Base-by-base conservation (phyloP, 1,139 yeast species). In the Blastobotrys serpentis region DNA sequence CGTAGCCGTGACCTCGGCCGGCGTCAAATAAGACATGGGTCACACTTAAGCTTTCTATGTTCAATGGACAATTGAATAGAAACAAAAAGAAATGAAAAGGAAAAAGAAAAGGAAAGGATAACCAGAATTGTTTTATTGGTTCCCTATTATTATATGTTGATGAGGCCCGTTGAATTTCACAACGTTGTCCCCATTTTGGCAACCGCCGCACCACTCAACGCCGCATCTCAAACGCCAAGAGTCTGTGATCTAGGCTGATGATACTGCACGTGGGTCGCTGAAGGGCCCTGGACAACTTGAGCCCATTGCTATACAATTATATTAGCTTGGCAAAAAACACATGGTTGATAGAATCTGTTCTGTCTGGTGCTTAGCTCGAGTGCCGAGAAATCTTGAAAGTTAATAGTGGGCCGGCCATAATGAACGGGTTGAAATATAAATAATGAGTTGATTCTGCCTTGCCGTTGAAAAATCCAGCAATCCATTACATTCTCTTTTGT, bases 271-370 rank as follows among this genome's bases (percentile, higher is more conserved):
- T 29, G 32, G 32, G 32, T 29, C 4, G 13, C n/a, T 29, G 32
- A 14, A 29, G 13, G n/a, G 32, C 13, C 4, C 32, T 29, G 13
- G 13, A 29, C n/a, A 4, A 7, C 14, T 29, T 11, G 13, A 29
- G 32, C 4, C n/a, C 13, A 11, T 29, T 7, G 14, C n/a, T 14
- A 10, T 10, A 14, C 14, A 14, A 7, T 29, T 10, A 29, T 29
- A 18, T 14, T 18, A 2, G 7, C 40, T 36, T 36, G 40, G 40
- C 40, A 19, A 36, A 36, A 36, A 36, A 19, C 40, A 36, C 40
- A 36, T 36, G 40, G 40, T 18, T 4, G 23, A n/a, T 4, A n/a
- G 7, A 17, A 8, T 36, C n/a, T 8, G 3, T 17, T 25, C 16
- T 6, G 8, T 19, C 22, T 11, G 40, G 22, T 19, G 19, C 22